Percentiles rank a stretch among this genome's conserved stretches.
Evolutionary conservation across 148 eudicot genomes (phyloP).

Genomic region (Limonium bicolor): DNA sequence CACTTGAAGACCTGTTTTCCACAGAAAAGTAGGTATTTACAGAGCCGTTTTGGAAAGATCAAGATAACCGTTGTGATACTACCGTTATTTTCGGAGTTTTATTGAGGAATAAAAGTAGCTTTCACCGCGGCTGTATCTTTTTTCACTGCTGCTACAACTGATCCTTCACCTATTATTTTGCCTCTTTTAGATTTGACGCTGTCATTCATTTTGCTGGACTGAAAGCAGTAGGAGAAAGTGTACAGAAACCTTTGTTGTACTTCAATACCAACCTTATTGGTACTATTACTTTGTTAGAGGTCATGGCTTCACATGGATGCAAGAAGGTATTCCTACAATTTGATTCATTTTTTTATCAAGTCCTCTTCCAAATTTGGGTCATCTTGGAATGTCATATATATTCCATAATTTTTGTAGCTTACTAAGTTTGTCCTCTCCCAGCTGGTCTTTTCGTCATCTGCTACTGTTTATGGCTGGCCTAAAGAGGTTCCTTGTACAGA

Average conservation of each 20-base stretch:
- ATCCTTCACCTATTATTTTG: no score
- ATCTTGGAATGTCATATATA: no score
- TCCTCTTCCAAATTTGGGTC: neutral
- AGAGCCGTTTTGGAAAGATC: no score
- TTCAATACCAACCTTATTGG: constrained; percentile 83
- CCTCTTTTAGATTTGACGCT: constrained; percentile 81
- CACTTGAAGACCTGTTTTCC: constrained; percentile 65
- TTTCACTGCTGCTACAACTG: neutral
- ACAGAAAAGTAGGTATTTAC: constrained; percentile 74
- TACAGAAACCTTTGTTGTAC: constrained; percentile 79
- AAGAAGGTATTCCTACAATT: constrained; percentile 37
- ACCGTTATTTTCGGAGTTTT: no score
- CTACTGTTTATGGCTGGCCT: constrained; percentile 99
- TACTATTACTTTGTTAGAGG: constrained; percentile 73
- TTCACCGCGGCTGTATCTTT: neutral
- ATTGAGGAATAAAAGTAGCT: no score
- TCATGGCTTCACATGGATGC: constrained; percentile 91
- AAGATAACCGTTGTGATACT: no score
- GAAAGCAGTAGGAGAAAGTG: constrained; percentile 99
- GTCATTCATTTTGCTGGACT: constrained; percentile 97
- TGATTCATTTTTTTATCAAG: neutral
- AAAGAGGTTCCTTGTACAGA: constrained; percentile 91
- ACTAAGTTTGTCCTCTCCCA: neutral
- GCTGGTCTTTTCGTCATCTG: constrained; percentile 92
- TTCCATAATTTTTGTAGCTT: no score